Base-by-base conservation (phyloP, 805 yeast genomes). In the Candida maesae region DNA sequence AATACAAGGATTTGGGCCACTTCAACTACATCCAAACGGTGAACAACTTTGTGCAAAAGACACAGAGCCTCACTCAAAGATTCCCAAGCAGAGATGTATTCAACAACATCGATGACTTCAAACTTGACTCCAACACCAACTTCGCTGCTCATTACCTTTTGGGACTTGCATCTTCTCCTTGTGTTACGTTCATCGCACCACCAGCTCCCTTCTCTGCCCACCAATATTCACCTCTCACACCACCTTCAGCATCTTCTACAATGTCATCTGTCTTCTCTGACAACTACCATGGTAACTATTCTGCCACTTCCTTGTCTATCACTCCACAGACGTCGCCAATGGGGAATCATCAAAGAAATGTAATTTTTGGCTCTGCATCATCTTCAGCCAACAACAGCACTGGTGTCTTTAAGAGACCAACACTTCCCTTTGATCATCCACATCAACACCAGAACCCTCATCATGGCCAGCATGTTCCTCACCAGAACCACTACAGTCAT, bases 221-320 rank as follows among this genome's bases (percentile, higher is more conserved):
- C 28, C 43, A 51, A 8, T 32, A 30, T 4, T 33, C 44, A 35
- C 58, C 58, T 19, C 44, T 58, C 32, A 62, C 67, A 8, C 66
- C 67, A 14, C 65, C 66, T 11, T 57, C 66, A 10, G 51, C 63
- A 11, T 57, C 63, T 5, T 47, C 60, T n/a, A 50, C 61, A 1
- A 38, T 52, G 24, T 49, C 58, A 2, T 49, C 58, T 3, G 42
- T 50, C 3, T 50, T 50, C 33, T 47, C 52, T 13, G 48, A 47
- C 12, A 33, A 33, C 10, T 43, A 35, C 33, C 42, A 41, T 5
- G 20, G 33, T 23, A 39, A 41, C 26, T 43, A 43, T 35, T 50
- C 53, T n/a, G 24, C 41, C 32, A 38, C 45, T 19, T 50, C 52
- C 1, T 21, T 50, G 5, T 20, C 46, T 4, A 12, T 45, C 8